These are phyloP conservation scores for Cladosporium sp. DNA, from an alignment of 2,329 filamentous ascomycete species.

Conservation along the genomic window DNA sequence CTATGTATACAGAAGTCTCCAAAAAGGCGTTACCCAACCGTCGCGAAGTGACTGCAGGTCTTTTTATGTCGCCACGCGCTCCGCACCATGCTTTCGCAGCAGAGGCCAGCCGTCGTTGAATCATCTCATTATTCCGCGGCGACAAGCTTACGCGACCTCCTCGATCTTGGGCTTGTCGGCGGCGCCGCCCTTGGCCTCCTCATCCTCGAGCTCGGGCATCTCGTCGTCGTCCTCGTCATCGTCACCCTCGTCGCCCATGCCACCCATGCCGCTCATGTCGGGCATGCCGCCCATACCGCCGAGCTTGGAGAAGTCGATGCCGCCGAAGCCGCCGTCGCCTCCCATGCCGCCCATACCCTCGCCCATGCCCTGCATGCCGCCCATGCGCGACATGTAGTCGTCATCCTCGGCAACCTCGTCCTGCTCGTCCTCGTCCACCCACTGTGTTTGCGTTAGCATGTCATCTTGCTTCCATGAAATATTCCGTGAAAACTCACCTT, in stretches of 20 bases:
- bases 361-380: slow-evolving; percentile 47
- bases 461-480: not conserved
- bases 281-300: slow-evolving; percentile 59
- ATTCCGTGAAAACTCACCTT: slow-evolving; percentile 64
- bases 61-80: not conserved
- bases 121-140: slow-evolving; percentile 10
- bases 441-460: slow-evolving; percentile 50
- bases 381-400: slow-evolving; percentile 55
- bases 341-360: slow-evolving; percentile 45
- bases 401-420: slow-evolving; percentile 85
- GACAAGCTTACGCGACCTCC: slow-evolving; percentile 43
- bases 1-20: not conserved
- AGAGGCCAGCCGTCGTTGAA: slow-evolving; percentile 7
- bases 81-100: not conserved
- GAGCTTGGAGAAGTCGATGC: slow-evolving; percentile 44
- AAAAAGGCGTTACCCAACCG: not conserved
- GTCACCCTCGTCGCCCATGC: slow-evolving; percentile 45
- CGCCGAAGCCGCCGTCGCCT: slow-evolving; percentile 50
- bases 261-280: slow-evolving; percentile 40
- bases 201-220: slow-evolving; percentile 77
- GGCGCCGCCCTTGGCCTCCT: slow-evolving; percentile 44
- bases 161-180: slow-evolving; percentile 47
- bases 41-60: not conserved
- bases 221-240: slow-evolving; percentile 69
- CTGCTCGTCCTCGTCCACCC: slow-evolving; percentile 98